Evolutionary conservation across 129 eudicot genomes (phyloP), one percentile per base, ranked within the genome.

Genomic region (Scalesia atractyloides): DNA sequence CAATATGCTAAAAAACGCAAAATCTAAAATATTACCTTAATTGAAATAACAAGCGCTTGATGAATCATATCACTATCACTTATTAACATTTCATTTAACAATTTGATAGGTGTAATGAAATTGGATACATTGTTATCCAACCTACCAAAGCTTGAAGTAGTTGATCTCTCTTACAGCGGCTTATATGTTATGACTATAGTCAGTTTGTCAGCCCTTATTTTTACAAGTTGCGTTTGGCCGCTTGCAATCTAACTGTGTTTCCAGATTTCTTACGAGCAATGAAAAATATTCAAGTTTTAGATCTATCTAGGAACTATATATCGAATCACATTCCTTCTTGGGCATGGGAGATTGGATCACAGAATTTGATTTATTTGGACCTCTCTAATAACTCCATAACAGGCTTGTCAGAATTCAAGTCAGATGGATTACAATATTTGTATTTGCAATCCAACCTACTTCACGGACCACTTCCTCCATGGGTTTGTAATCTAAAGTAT

Each of bases 91-190:
- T 22, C 24, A 11, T 7, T 20, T 14, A 66, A 76, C 68, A n/a
- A 22, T 43, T 52, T 53, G 18, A 54, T 17, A 49, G 69, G 75
- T 26, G 44, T 26, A 16, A 0, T n/a, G 15, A 30, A 67, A 18
- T 44, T 68, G 36, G 68, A 68, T 41, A 59, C 20, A 39, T 41
- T 68, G 70, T 47, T 76, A 49, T 68, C 75, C 2, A 8, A 41
- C 75, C 52, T 76, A 1, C 17, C 37, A 33, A 5, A n/a, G 11
- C 74, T 75, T 16, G 5, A 13, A 11, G 43, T 5, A 15, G 67
- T 82, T 14, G 62, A 37, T 33, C 65, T 73, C 52, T 73, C 82
- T 26, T 18, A 62, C 34, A 77, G 46, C 20, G 2, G 30, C 2
- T 22, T 82, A 37, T 2, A 66, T 2, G 2, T 49, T 26, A 22